Conservation (phyloP, 148 eudicot genomes). For the Rhododendron williamsianum region DNA sequence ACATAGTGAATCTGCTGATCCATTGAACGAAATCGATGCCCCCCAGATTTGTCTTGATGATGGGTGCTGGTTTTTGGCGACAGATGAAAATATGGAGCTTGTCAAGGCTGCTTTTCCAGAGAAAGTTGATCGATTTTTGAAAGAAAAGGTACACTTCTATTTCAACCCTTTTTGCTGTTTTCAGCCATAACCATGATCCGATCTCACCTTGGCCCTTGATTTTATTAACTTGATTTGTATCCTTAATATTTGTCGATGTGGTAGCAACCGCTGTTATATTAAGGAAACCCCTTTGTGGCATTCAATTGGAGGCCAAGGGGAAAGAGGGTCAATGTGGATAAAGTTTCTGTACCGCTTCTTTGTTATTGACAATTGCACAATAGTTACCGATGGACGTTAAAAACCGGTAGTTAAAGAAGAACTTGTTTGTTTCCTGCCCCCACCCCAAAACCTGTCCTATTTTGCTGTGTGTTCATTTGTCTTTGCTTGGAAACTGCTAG, state of each 20-base stretch:
- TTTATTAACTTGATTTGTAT: not conserved
- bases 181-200: not conserved
- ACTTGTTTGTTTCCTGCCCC: not conserved
- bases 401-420: not conserved
- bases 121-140: conserved; percentile 41
- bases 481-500: conserved; percentile 16
- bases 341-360: not conserved
- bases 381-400: not conserved
- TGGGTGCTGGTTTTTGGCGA: conserved; percentile 49
- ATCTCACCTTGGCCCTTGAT: not conserved
- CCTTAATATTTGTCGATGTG: not conserved
- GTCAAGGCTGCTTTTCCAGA: conserved; percentile 75
- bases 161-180: not conserved
- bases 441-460: not conserved
- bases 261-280: not conserved
- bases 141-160: conserved; percentile 43
- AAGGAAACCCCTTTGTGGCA: not conserved
- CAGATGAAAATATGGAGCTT: conserved; percentile 78
- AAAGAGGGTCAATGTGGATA: not conserved
- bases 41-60: conserved; percentile 46
- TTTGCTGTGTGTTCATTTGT: not conserved
- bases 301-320: not conserved
- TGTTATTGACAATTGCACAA: not conserved
- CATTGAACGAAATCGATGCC: conserved; percentile 50
- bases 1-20: conserved; percentile 28